Percentiles rank a stretch among this genome's conserved stretches.
phyloP scores from a whole-genome alignment of 2,329 filamentous ascomycete genomes.

The Penicillium sp. region DNA sequence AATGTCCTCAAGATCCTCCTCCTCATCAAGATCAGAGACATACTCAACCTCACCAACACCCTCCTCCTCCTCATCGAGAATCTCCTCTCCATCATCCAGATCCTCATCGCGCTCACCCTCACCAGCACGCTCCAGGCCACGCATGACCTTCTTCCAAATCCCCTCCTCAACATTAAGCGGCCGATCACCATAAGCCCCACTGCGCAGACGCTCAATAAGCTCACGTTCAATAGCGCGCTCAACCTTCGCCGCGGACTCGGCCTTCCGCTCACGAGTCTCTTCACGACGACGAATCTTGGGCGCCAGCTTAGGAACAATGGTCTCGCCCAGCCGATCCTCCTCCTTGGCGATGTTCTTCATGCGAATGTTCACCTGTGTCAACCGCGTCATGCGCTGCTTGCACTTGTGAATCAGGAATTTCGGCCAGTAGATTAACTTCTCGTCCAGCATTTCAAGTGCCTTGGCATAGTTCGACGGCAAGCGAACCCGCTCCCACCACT shows the following conservation, averaged over 20 bases:
- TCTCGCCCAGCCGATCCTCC: constrained; percentile 85
- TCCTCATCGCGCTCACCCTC: constrained; percentile 82
- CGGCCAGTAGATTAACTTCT: constrained; percentile 85
- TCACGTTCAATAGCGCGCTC: constrained; percentile 95
- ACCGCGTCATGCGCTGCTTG: constrained; percentile 88
- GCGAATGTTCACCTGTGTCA: constrained; percentile 86
- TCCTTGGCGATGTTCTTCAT: constrained; percentile 78
- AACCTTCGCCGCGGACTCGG: constrained; percentile 82
- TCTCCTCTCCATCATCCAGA: constrained; percentile 79
- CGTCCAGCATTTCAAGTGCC: constrained; percentile 83
- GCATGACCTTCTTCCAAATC: constrained; percentile 96
- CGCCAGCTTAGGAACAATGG: constrained; percentile 80
- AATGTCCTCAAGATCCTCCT: constrained; percentile 83
- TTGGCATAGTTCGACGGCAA: constrained; percentile 87
- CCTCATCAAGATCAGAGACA: constrained; percentile 81
- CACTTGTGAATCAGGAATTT: constrained; percentile 92
- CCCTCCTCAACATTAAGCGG: constrained; percentile 92
- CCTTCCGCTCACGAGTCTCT: constrained; percentile 71
- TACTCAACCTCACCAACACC: constrained; percentile 82
- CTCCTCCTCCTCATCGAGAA: constrained; percentile 63
- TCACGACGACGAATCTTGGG: constrained; percentile 82
- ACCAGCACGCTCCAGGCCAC: constrained; percentile 82
- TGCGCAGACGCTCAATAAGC: constrained; percentile 83
- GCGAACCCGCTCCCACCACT: constrained; percentile 92
- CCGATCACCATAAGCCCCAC: constrained; percentile 90